These are phyloP conservation scores for Amanita jacksonii DNA, from an alignment of 768 basidiomycete genomes.

Conservation along the genomic window DNA sequence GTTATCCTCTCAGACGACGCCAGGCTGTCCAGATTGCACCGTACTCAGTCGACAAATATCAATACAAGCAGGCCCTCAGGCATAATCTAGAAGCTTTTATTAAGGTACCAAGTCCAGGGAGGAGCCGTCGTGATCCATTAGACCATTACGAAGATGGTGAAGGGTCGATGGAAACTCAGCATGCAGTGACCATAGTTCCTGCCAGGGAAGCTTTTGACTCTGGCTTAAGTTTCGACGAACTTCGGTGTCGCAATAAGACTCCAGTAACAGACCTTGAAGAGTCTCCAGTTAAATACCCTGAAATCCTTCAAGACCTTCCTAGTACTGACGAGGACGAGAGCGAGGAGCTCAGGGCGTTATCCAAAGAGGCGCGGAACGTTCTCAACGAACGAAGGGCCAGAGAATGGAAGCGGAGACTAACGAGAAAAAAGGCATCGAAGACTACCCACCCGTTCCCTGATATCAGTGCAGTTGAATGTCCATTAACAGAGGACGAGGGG, in stretches of 20 bases:
- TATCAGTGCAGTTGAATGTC: neutral
- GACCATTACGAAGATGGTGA: slow-evolving; percentile 23
- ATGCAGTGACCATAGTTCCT: slow-evolving; percentile 6
- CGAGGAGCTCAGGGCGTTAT: slow-evolving; percentile 19
- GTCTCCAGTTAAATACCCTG: slow-evolving; percentile 20
- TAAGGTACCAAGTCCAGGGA: slow-evolving; percentile 30
- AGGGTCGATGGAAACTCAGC: slow-evolving; percentile 19
- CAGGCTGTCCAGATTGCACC: slow-evolving; percentile 50
- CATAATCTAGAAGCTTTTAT: slow-evolving; percentile 62
- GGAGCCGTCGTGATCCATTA: slow-evolving; percentile 17
- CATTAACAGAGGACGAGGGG: neutral
- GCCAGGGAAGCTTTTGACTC: slow-evolving; percentile 12
- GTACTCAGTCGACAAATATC: slow-evolving; percentile 43
- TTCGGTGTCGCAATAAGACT: neutral
- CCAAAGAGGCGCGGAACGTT: slow-evolving; percentile 24
- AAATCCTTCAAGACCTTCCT: slow-evolving; percentile 25
- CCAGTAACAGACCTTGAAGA: slow-evolving; percentile 1
- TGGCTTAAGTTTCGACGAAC: too few relatives aligned
- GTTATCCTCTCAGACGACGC: slow-evolving; percentile 51
- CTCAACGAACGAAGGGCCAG: slow-evolving; percentile 11
- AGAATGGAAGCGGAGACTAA: neutral
- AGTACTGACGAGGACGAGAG: slow-evolving; percentile 35
- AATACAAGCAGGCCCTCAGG: slow-evolving; percentile 43
- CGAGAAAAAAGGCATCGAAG: neutral
- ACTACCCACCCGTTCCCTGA: neutral